These are phyloP conservation scores for Murraya paniculata DNA, from an alignment of 345 rosid genomes.

Conservation along the genomic window DNA sequence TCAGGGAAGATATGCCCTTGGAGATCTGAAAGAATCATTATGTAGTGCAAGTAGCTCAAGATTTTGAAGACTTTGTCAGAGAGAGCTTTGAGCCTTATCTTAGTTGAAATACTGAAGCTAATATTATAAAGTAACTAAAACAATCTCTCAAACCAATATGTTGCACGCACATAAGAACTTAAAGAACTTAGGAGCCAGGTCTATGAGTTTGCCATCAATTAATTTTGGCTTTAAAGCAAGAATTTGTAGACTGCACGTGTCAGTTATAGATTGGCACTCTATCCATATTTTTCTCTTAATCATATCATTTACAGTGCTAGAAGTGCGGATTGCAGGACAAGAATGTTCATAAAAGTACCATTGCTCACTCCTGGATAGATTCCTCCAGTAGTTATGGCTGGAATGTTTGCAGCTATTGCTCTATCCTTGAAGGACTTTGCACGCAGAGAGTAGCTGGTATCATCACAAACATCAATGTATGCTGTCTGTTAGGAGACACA, in stretches of 20 bases:
- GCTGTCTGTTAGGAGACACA: conserved; percentile 67
- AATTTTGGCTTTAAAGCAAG: not conserved
- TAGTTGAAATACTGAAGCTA: not conserved
- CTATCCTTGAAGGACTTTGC: conserved; percentile 70
- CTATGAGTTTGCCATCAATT: not conserved
- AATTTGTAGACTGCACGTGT: not conserved
- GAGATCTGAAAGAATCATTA: not conserved
- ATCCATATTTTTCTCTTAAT: not conserved
- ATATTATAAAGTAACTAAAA: not conserved
- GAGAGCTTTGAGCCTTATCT: not conserved
- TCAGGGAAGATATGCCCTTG: not conserved
- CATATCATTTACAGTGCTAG: not conserved
- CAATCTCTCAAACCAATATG: not conserved
- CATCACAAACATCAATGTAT: conserved; percentile 89
- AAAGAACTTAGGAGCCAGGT: not conserved
- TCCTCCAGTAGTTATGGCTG: conserved; percentile 86
- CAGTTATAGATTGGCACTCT: not conserved
- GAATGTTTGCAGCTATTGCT: conserved; percentile 70
- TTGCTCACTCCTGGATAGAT: conserved; percentile 98
- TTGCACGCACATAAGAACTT: not conserved
- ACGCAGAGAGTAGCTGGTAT: conserved; percentile 64
- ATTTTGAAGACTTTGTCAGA: not conserved
- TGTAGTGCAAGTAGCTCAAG: not conserved
- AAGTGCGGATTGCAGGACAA: not conserved
- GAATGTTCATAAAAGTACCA: conserved; percentile 36